A percentile compares a stretch with the other conserved stretches of the same genome.
These are phyloP conservation scores for Candida koratica DNA, from an alignment of 805 yeast species.

Conservation along the genomic window DNA sequence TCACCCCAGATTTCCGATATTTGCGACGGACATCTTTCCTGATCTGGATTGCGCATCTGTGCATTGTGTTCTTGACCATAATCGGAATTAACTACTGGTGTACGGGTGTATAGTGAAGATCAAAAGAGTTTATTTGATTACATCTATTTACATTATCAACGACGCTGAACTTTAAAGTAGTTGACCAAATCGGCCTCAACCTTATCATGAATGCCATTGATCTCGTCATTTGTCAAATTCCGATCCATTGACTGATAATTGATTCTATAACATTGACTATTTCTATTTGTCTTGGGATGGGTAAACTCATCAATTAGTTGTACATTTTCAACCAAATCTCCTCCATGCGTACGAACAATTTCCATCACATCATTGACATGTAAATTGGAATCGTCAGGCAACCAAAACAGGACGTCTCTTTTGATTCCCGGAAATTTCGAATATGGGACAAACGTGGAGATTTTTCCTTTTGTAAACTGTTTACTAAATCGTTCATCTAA, in stretches of 20 bases:
- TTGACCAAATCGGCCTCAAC: conserved; percentile 57
- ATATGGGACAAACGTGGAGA: conserved; percentile 77
- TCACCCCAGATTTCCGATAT: conserved; percentile 9
- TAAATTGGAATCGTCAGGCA: conserved; percentile 60
- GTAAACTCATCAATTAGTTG: conserved; percentile 54
- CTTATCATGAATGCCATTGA: conserved; percentile 65
- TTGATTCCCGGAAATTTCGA: conserved; percentile 85
- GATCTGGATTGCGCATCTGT: conserved; percentile 1
- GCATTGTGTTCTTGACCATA: not conserved
- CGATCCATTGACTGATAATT: conserved; percentile 96
- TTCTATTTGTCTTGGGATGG: conserved; percentile 76
- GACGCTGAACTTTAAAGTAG: conserved; percentile 51
- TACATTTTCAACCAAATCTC: conserved; percentile 87
- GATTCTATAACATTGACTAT: conserved; percentile 82
- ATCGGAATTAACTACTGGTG: too few relatives aligned
- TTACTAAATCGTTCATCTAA: conserved; percentile 66
- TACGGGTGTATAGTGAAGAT: too few relatives aligned
- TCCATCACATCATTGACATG: conserved; percentile 96
- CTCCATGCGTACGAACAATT: conserved; percentile 76
- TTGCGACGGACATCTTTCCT: conserved; percentile 8
- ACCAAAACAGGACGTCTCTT: conserved; percentile 93
- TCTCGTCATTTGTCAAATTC: conserved; percentile 78
- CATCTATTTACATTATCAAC: too few relatives aligned
- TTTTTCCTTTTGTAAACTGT: conserved; percentile 66
- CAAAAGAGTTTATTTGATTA: too few relatives aligned